These are phyloP conservation scores for Geopyxis carbonaria DNA, from an alignment of 495 filamentous ascomycete genomes.

Conservation along the genomic window DNA sequence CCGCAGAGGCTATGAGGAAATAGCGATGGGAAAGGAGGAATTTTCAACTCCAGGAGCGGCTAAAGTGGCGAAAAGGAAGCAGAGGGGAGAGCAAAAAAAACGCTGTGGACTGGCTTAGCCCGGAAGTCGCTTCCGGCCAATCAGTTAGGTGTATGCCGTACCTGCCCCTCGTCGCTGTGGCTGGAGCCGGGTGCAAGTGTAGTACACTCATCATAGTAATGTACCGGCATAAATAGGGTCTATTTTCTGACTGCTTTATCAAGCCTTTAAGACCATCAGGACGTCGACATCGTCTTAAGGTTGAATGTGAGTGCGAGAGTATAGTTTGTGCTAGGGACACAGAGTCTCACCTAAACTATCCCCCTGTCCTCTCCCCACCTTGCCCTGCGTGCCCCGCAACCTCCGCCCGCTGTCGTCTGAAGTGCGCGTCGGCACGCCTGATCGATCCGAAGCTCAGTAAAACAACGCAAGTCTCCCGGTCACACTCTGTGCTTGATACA, in stretches of 20 bases:
- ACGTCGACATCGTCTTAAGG: slow-evolving; percentile 1
- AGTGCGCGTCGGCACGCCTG: not conserved
- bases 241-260: not conserved
- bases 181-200: not conserved
- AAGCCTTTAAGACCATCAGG: slow-evolving; percentile 4
- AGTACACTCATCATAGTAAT: not conserved
- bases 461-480: not conserved
- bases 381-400: not conserved
- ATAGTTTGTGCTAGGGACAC: too few relatives aligned
- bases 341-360: not conserved
- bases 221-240: not conserved
- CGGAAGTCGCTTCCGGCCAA: slow-evolving; percentile 19
- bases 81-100: slow-evolving; percentile 5
- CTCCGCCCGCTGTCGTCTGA: not conserved
- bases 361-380: not conserved
- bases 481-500: not conserved
- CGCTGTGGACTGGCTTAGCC: slow-evolving; percentile 2
- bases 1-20: too few relatives aligned
- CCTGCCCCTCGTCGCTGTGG: not conserved
- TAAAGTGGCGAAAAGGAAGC: slow-evolving; percentile 22
- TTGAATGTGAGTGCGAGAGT: too few relatives aligned
- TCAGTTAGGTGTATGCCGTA: slow-evolving; percentile 4
- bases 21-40: too few relatives aligned
- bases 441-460: too few relatives aligned
- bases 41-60: too few relatives aligned